Evolutionary conservation across 441 rosid genomes (phyloP).

Genomic region (Gossypium trilobum): DNA sequence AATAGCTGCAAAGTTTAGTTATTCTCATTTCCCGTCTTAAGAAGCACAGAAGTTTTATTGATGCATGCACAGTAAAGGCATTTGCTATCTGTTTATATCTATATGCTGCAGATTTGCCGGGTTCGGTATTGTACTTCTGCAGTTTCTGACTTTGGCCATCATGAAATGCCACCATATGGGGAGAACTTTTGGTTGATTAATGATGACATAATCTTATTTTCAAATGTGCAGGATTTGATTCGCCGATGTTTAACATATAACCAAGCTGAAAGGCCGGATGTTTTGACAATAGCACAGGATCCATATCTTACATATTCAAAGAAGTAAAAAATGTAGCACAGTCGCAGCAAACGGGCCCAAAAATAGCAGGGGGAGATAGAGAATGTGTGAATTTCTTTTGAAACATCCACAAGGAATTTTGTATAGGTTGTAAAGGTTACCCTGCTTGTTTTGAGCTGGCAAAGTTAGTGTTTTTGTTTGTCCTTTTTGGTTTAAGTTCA

Average conservation of each 20-base stretch:
- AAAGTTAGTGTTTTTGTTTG: background rate
- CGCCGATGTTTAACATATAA: constrained; percentile 83
- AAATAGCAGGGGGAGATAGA: constrained; percentile 13
- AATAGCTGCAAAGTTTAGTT: background rate
- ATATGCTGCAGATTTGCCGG: background rate
- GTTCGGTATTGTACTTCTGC: background rate
- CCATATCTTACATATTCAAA: constrained; percentile 71
- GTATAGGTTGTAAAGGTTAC: constrained; percentile 40
- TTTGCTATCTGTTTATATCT: background rate
- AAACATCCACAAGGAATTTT: constrained; percentile 26
- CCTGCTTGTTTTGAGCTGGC: constrained; percentile 3
- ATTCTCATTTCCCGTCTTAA: background rate
- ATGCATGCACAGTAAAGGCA: background rate
- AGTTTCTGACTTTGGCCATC: background rate
- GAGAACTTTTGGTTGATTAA: background rate
- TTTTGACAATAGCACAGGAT: constrained; percentile 72
- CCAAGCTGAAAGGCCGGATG: constrained; percentile 88
- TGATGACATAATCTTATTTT: background rate
- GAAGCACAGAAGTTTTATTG: background rate
- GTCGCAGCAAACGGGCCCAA: constrained; percentile 15
- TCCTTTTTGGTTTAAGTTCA: background rate
- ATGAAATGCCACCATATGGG: background rate
- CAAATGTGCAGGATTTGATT: constrained; percentile 63
- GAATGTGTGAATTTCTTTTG: constrained; percentile 10
- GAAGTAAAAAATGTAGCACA: constrained; percentile 38